Conservation (phyloP, 2,329 filamentous ascomycete genomes). For the Saccharata proteae region DNA sequence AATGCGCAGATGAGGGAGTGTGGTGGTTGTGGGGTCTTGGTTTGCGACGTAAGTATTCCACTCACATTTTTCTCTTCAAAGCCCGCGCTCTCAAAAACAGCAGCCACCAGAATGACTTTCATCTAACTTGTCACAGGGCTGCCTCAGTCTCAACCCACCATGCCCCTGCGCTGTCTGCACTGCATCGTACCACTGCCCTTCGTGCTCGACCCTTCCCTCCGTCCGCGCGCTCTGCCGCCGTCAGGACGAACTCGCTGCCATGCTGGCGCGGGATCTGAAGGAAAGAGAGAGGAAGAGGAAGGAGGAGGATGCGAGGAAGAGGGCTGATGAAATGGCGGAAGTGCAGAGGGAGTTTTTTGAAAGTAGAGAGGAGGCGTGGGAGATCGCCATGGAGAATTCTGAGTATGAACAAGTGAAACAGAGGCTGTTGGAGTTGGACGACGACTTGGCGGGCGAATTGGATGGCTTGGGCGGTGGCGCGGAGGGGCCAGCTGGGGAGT, state of each 20-base stretch:
- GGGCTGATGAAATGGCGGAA: constrained; percentile 6
- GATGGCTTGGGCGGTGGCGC: too few species aligned
- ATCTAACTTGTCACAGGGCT: constrained; percentile 15
- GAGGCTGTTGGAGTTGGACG: too few species aligned
- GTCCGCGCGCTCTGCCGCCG: constrained; percentile 21
- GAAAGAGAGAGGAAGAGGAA: constrained; percentile 2
- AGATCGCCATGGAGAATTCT: background rate
- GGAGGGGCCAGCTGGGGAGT: too few species aligned
- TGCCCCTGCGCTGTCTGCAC: constrained; percentile 29
- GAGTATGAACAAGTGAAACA: too few species aligned
- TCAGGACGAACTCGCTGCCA: constrained; percentile 5
- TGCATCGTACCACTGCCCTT: constrained; percentile 27
- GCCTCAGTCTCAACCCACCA: constrained; percentile 16
- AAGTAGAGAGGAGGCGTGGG: background rate
- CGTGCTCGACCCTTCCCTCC: constrained; percentile 21
- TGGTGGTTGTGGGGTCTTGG: constrained; percentile 25
- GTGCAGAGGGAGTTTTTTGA: constrained; percentile 6
- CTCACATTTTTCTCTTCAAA: background rate
- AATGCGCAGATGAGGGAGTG: constrained; percentile 26
- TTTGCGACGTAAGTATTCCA: constrained; percentile 26
- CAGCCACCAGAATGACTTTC: constrained; percentile 9
- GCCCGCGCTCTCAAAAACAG: background rate
- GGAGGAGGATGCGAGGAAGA: constrained; percentile 4
- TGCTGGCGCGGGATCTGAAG: constrained; percentile 2
- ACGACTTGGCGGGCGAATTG: too few species aligned